phyloP scores from a whole-genome alignment of 108 stramenopile genomes.

The Cyclostephanos invisitatus region DNA sequence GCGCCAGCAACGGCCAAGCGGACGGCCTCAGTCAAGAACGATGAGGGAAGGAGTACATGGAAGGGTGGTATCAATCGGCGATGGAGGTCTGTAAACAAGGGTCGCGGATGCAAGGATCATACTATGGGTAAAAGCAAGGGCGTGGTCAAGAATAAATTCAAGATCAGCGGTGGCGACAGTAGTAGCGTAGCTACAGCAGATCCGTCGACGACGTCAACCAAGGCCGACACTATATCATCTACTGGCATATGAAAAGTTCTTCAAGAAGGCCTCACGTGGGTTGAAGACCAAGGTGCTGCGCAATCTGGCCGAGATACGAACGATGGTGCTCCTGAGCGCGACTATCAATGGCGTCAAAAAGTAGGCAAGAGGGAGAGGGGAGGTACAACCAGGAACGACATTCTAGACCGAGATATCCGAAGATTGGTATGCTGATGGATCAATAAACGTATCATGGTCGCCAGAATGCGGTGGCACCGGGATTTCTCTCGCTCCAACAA shows the following conservation, averaged over 20 bases:
- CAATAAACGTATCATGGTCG: not conserved
- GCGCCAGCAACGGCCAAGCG: not conserved
- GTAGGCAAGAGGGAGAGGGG: not conserved
- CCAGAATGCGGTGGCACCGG: too few relatives aligned
- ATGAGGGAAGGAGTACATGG: not conserved
- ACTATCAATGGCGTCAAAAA: not conserved
- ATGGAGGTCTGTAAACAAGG: too few relatives aligned
- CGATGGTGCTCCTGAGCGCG: not conserved
- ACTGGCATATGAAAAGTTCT: too few relatives aligned
- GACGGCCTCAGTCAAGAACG: not conserved
- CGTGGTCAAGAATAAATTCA: not conserved
- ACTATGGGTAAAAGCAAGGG: not conserved
- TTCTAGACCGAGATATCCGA: not conserved
- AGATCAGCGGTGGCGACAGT: not conserved
- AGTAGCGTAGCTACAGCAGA: too few relatives aligned
- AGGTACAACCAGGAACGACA: not conserved
- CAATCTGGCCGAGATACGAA: not conserved
- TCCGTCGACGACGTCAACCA: too few relatives aligned
- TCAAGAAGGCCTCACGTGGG: too few relatives aligned
- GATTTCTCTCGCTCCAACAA: not conserved
- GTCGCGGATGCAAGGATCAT: not conserved
- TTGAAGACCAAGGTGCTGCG: not conserved
- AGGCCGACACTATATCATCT: too few relatives aligned
- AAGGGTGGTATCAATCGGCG: not conserved
- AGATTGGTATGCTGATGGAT: not conserved